These are phyloP conservation scores for Syncephalastrum sp. DNA, from an alignment of 371 early-diverging fungal species.

Conservation along the genomic window DNA sequence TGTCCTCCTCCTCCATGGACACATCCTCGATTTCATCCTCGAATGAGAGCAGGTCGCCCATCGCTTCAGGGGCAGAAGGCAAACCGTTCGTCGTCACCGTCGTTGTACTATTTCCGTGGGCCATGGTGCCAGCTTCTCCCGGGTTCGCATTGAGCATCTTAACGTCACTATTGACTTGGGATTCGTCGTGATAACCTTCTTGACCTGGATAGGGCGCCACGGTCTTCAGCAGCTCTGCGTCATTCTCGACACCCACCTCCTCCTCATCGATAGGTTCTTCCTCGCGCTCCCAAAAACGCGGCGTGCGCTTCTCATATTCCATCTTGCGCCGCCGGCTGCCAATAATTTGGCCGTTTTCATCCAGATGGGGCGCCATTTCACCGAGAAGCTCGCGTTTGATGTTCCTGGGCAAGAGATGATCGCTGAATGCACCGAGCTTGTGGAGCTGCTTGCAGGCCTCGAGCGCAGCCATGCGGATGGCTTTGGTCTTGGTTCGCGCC, in stretches of 20 bases:
- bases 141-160: too few species aligned
- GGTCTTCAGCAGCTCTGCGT: conserved; percentile 18
- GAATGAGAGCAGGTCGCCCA: too few species aligned
- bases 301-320: conserved; percentile 39
- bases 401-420: conserved; percentile 65
- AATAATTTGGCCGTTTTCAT: conserved; percentile 47
- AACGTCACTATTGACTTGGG: too few species aligned
- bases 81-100: neutral
- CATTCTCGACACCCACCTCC: conserved; percentile 7
- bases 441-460: conserved; percentile 70
- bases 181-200: too few species aligned
- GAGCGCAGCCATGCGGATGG: conserved; percentile 74
- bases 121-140: too few species aligned
- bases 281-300: conserved; percentile 38
- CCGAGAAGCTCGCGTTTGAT: conserved; percentile 34
- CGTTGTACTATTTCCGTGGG: neutral
- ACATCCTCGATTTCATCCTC: too few species aligned
- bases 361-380: conserved; percentile 37
- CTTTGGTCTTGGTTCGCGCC: conserved; percentile 57
- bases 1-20: neutral
- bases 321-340: conserved; percentile 46
- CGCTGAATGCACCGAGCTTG: conserved; percentile 65
- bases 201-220: neutral
- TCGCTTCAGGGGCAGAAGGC: too few species aligned
- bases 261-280: conserved; percentile 14